phyloP scores from a whole-genome alignment of 495 filamentous ascomycete genomes.

The Jackrogersella multiformis region DNA sequence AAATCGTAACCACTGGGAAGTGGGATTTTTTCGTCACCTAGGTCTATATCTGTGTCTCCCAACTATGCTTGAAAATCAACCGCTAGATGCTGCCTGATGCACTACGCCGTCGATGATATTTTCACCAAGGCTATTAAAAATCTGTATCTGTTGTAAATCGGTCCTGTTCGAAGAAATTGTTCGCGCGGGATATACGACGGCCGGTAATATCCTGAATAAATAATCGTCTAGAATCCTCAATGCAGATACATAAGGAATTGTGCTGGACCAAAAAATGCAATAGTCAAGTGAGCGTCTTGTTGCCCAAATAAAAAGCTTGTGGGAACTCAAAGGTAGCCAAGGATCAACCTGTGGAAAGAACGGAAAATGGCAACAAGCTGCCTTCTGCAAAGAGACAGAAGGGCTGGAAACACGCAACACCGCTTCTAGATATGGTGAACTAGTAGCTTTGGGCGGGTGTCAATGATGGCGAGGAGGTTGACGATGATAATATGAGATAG shows the following conservation, averaged over 20 bases:
- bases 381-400: constrained; percentile 27
- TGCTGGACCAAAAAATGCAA: constrained; percentile 19
- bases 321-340: constrained; percentile 52
- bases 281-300: constrained; percentile 15
- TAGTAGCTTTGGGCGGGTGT: constrained; percentile 17
- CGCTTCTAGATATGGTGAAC: constrained; percentile 17
- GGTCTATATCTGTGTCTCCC: constrained; percentile 15
- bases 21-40: constrained; percentile 20
- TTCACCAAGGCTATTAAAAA: constrained; percentile 34
- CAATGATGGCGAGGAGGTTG: constrained; percentile 35
- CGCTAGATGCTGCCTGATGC: constrained; percentile 40
- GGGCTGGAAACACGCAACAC: constrained; percentile 14
- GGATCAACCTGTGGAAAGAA: constrained; percentile 64
- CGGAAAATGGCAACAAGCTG: constrained; percentile 45
- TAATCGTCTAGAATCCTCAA: constrained; percentile 20
- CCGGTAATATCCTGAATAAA: constrained; percentile 17
- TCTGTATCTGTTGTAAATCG: constrained; percentile 28
- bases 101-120: constrained; percentile 16
- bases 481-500: constrained; percentile 37
- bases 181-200: constrained; percentile 14
- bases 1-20: constrained; percentile 31
- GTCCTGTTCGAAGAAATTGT: constrained; percentile 19
- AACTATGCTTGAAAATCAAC: constrained; percentile 33
- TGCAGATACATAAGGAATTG: constrained; percentile 14
- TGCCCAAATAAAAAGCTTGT: constrained; percentile 32